Conservation (phyloP, 441 rosid genomes). For the Sinapis alba region DNA sequence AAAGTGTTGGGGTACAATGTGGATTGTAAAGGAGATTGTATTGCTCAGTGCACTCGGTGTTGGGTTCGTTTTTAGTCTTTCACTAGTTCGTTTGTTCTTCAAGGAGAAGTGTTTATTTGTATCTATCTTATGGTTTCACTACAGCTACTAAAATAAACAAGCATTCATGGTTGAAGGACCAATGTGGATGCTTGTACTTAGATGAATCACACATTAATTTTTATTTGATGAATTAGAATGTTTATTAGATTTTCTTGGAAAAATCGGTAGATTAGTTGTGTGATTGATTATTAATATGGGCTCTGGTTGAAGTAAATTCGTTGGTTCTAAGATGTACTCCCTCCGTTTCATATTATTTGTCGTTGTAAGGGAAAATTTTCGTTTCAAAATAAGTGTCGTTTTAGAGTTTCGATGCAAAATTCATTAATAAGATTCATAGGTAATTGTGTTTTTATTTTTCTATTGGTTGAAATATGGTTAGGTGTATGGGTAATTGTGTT, state of each 20-base stretch:
- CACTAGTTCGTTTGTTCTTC: not conserved
- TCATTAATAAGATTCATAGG: no score
- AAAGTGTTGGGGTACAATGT: constrained; percentile 79
- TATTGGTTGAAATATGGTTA: no score
- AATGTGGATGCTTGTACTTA: not conserved
- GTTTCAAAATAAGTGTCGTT: no score
- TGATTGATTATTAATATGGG: constrained; percentile 10
- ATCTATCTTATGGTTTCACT: not conserved
- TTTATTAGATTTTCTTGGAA: not conserved
- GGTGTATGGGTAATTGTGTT: no score
- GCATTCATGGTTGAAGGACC: not conserved
- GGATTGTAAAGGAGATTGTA: constrained; percentile 73
- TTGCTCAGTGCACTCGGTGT: constrained; percentile 84
- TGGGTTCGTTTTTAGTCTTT: constrained; percentile 82
- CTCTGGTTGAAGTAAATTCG: not conserved
- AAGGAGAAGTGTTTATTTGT: not conserved
- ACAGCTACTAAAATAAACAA: not conserved
- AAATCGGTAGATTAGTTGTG: not conserved
- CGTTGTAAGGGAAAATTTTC: no score
- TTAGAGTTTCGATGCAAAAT: no score
- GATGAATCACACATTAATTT: not conserved
- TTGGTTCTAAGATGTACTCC: constrained; percentile 13
- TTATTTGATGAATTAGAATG: not conserved
- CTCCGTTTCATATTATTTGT: no score
- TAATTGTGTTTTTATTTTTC: no score